Evolutionary conservation across 495 filamentous ascomycete genomes (phyloP).

Genomic region (Aspergillus taichungensis): DNA sequence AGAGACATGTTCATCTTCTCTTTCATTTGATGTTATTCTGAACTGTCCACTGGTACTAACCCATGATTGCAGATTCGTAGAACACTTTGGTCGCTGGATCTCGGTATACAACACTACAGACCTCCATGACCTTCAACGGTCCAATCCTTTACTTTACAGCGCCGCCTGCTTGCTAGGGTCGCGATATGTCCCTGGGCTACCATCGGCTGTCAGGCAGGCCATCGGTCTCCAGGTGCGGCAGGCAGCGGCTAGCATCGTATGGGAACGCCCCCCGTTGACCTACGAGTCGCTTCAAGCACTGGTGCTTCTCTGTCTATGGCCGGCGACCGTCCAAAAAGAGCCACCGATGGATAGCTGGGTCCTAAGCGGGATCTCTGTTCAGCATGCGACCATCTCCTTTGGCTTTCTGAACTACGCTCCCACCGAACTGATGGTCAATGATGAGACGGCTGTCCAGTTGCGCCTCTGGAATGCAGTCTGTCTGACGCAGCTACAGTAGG

Average conservation of each 20-base stretch:
- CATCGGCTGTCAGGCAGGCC: conserved; percentile 20
- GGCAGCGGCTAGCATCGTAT: conserved; percentile 24
- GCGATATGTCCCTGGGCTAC: conserved; percentile 30
- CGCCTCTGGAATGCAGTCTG: conserved; percentile 35
- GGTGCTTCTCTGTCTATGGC: conserved; percentile 30
- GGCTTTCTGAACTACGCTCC: conserved; percentile 20
- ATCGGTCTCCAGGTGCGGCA: conserved; percentile 31
- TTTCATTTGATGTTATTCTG: no score
- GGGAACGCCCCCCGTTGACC: conserved; percentile 24
- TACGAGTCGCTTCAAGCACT: conserved; percentile 31
- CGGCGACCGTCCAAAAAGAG: conserved; percentile 27
- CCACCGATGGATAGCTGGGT: conserved; percentile 35
- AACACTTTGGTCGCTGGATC: conserved; percentile 30
- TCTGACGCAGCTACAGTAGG: conserved; percentile 31
- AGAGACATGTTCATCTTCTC: no score
- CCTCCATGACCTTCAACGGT: conserved; percentile 16
- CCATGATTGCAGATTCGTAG: conserved; percentile 20
- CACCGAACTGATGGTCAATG: conserved; percentile 16
- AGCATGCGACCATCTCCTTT: conserved; percentile 30
- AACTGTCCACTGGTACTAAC: conserved; percentile 4
- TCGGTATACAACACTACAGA: conserved; percentile 25
- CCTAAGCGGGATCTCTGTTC: conserved; percentile 34
- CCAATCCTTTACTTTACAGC: conserved; percentile 31
- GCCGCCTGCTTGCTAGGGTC: conserved; percentile 32
- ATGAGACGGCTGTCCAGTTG: conserved; percentile 26